Evolutionary conservation across 1,139 yeast species (phyloP), one percentile per base, ranked within the genome.

Genomic region (Citeromyces siamensis): DNA sequence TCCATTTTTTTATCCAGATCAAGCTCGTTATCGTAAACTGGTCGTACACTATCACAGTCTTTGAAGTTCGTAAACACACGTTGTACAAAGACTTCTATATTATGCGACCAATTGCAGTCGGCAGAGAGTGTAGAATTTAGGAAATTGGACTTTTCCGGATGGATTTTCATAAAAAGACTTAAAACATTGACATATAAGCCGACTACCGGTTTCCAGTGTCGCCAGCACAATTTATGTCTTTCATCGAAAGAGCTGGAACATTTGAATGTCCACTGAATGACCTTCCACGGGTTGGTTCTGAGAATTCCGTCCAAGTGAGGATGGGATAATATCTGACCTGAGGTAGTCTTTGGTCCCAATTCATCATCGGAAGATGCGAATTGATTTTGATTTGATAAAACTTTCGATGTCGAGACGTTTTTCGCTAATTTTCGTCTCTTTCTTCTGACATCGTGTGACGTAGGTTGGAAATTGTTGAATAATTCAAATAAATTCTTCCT

Each of bases 1-100:
- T 29, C n/a, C 34, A 18, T 13, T 38, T 38, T 12, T 35, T 27
- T 18, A 40, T 18, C 17, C 35, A 35, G 31, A 8, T 26, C 31
- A 20, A 45, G 36, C 26, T 46, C 50, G 27, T 45, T 41, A 3
- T 37, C 39, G 28, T 45, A 44, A 3, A 46, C 41, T 5, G 43
- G 46, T 7, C 34, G 34, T 10, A 37, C 35, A 2, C n/a, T n/a
- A 2, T 37, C 13, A 12, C 28, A 16, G 6, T 13, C 17, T 19
- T 39, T 41, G 8, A 17, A 19, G 6, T 39, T 37, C 2, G 44
- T 37, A 22, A 46, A 43, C 3, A 38, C 44, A 9, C 44, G 37
- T 12, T 41, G 42, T 6, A 42, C 33, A 10, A 43, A 36, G n/a
- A 16, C 40, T 26, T 12, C 26, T 7, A 29, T 13, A 14, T 26